Base-by-base conservation (phyloP, 2,329 filamentous ascomycete genomes). In the Monilinia laxa region DNA sequence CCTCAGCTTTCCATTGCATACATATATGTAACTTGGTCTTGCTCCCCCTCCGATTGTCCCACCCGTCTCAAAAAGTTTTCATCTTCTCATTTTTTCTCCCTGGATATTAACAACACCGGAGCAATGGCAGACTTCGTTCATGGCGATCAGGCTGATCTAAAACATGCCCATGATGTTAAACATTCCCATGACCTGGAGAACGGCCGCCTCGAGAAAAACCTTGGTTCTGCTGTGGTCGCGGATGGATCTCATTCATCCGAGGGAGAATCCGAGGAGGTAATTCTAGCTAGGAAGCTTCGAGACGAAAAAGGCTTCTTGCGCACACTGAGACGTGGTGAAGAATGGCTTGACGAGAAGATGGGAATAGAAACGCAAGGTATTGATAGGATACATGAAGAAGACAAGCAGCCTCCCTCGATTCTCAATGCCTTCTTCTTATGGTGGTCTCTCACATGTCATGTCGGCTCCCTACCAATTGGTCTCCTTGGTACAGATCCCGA, bases 311-410 rank as follows among this genome's bases (percentile, higher is more conserved):
- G 70, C 7, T 59, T 75, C 55, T 58, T 76, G 45, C 62, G 68
- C 12, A 68, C 14, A 7, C 66, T 81, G 65, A 74, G 77, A 40
- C 63, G 69, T 42, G 73, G 77, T 53, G 81, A 82, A 69, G 75
- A 77, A 54, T 76, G 76, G 71, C 75, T 82, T 56, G 81, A 82
- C 71, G 73, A 73, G 55, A 81, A 80, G 70, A 74, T 82, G 67
- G 80, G 80, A 28, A 78, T 82, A 59, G 81, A 83, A 71, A 80
- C 79, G 4, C 79, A 81, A 68, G 81, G 81, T 28, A 79, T 82
- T 40, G 80, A 82, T 66, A 78, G 80, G 11, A 81, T 81, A 14
- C 78, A 77, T 1, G 78, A 81, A 65, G 79, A 81, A 56, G 76
- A 80, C 63, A 79, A 79, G 69, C 75, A 74, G 23, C 77, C 80